Evolutionary conservation across 768 basidiomycete species (phyloP), one percentile per base, ranked within the genome.

Genomic region (Serendipita indica): DNA sequence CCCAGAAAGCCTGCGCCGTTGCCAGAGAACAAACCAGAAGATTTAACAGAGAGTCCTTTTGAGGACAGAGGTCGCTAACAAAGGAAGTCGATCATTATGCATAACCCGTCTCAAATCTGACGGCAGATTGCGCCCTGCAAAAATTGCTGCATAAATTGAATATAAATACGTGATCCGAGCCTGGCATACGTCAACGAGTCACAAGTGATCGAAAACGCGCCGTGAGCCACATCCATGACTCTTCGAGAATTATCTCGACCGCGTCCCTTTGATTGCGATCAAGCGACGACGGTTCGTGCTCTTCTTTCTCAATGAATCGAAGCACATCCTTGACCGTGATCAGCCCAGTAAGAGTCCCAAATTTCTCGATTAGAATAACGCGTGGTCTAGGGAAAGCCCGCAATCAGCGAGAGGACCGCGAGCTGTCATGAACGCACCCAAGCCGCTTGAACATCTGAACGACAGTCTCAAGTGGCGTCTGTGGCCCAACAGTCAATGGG

Each of bases 371-470:
- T 13, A 98, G 77, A 59, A 99, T 94, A n/a, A 94, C 88, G 27
- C 93, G 86, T 0, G 96, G 96, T 5, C 94, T 98, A 62, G 3
- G 60, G 34, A n/a, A 46, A 34, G 33, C 33, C 33, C 41, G 57
- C 18, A 13, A 45, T 54, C 57, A 57, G 60, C 39, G n/a, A 33
- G 56, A 5, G 30, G 27, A 45, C 43, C 62, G 33, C 18, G 7
- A 5, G 7, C 27, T 2, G 54, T 39, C 41, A 63, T 14, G 0
- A 13, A 76, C 89, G 64, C 66, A 96, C 96, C 96, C 96, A 86
- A 99, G 89, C 45, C 90, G 79, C 68, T 94, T 89, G 76, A 98
- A 99, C 27, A 99, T 72, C 67, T 99, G 91, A 86, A 96, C 90
- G 5, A 93, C 90, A 58, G 97, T 91, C 69, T 99, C 96, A 39